Percentiles rank a stretch among this genome's conserved stretches.
phyloP scores from a whole-genome alignment of 73 alveolate genomes.

The Breviolum minutum region DNA sequence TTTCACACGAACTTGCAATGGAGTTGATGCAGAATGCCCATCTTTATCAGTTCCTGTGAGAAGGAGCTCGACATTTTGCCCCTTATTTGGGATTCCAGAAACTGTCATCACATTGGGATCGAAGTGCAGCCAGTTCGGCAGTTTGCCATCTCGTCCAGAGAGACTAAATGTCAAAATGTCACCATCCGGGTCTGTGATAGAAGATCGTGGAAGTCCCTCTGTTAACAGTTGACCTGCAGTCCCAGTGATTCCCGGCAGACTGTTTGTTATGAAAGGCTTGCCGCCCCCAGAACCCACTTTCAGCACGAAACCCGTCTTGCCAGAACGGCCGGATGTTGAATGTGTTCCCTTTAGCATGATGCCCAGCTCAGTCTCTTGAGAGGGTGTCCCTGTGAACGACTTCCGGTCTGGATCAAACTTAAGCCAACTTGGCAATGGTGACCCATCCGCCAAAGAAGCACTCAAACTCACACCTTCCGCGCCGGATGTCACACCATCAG shows the following conservation, averaged over 20 bases:
- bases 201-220: background rate
- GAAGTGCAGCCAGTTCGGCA: constrained; percentile 11
- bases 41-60: background rate
- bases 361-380: background rate
- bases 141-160: background rate
- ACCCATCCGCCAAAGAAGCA: constrained; percentile 8
- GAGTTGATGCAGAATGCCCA: background rate
- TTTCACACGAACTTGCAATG: background rate
- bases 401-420: background rate
- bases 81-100: background rate
- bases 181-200: background rate
- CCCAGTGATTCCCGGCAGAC: background rate
- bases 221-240: background rate
- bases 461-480: background rate
- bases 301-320: background rate
- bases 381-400: background rate
- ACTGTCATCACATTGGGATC: background rate
- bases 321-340: background rate
- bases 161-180: background rate
- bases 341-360: background rate
- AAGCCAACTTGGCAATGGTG: constrained; percentile 18
- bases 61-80: no score
- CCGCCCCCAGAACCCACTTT: background rate
- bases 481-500: background rate
- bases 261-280: background rate